Conservation (phyloP, 805 yeast genomes). For the Ogataea kodamae region DNA sequence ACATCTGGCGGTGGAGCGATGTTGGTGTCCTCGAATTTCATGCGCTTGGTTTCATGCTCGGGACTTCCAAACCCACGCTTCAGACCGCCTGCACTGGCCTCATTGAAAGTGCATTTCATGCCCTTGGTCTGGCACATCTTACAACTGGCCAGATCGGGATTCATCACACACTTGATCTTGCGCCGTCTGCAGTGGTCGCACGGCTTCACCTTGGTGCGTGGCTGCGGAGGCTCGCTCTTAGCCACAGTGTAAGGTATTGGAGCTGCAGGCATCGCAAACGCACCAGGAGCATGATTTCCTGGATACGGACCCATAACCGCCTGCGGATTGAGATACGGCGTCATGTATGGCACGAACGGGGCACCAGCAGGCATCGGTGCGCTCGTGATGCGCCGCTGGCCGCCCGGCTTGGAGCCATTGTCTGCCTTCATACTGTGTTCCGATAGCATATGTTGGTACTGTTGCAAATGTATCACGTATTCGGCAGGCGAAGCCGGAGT, state of each 20-base stretch:
- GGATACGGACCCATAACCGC: constrained; percentile 13
- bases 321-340: constrained; percentile 16
- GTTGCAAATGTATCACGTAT: constrained; percentile 33
- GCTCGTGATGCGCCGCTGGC: background rate
- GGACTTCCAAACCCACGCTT: constrained; percentile 36
- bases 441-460: constrained; percentile 31
- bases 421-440: constrained; percentile 24
- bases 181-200: constrained; percentile 85
- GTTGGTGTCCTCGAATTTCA: constrained; percentile 33
- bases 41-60: constrained; percentile 27
- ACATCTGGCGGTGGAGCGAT: constrained; percentile 37
- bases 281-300: constrained; percentile 8
- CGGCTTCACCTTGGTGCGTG: constrained; percentile 48
- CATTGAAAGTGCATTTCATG: constrained; percentile 71
- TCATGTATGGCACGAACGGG: constrained; percentile 13
- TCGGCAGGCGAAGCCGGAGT: constrained; percentile 31
- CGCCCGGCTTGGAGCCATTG: constrained; percentile 7
- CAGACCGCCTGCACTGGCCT: constrained; percentile 39
- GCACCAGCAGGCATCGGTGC: constrained; percentile 1
- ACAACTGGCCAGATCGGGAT: constrained; percentile 61
- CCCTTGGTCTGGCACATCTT: constrained; percentile 74
- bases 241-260: constrained; percentile 12
- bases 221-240: constrained; percentile 36
- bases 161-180: constrained; percentile 72
- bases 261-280: constrained; percentile 6